These are phyloP conservation scores for Phytophthora palmivora DNA, from an alignment of 352 stramenopile genomes.

Conservation along the genomic window DNA sequence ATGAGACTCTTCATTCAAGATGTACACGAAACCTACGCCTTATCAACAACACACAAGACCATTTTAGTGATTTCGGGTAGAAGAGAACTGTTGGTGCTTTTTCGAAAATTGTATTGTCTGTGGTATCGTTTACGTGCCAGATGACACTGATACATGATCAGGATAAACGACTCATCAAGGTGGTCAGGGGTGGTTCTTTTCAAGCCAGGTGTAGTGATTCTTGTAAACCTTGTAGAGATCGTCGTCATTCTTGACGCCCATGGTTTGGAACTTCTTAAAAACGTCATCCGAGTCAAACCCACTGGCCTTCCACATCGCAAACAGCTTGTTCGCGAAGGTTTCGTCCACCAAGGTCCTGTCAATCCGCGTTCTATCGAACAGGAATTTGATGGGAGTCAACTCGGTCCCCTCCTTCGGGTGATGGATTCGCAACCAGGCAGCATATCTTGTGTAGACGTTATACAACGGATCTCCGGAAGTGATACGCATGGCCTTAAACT, in stretches of 20 bases:
- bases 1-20: constrained; percentile 36
- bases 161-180: not conserved
- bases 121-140: too few relatives aligned
- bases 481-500: not conserved
- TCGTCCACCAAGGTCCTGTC: not conserved
- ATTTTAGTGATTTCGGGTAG: too few relatives aligned
- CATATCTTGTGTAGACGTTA: constrained; percentile 1
- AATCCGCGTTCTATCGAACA: not conserved
- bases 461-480: not conserved
- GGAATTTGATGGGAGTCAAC: too few relatives aligned
- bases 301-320: not conserved
- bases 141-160: too few relatives aligned
- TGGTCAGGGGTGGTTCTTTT: not conserved
- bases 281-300: not conserved
- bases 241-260: not conserved
- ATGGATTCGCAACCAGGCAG: not conserved
- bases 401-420: too few relatives aligned
- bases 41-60: not conserved
- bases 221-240: not conserved
- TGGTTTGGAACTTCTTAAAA: not conserved
- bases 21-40: constrained; percentile 30
- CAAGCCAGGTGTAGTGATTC: constrained; percentile 1
- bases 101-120: too few relatives aligned
- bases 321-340: not conserved
- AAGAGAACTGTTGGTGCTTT: too few relatives aligned